A percentile compares a stretch with the other conserved stretches of the same genome.
These are phyloP conservation scores for Populus hybrid DNA, from an alignment of 441 rosid species.

Conservation along the genomic window DNA sequence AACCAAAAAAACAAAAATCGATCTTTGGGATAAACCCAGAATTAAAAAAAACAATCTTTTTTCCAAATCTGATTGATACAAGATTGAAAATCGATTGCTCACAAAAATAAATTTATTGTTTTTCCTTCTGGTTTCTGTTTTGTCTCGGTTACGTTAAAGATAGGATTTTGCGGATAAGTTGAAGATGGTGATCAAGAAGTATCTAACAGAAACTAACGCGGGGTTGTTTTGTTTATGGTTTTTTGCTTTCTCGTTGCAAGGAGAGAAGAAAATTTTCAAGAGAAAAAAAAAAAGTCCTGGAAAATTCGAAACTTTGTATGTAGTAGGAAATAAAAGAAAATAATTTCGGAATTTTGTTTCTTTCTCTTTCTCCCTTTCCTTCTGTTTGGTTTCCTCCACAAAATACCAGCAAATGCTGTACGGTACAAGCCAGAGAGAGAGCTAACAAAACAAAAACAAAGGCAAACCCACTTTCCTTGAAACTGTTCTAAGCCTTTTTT, in stretches of 20 bases:
- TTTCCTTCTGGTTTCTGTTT: background rate
- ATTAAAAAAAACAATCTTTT: background rate
- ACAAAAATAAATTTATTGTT: background rate
- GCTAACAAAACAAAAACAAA: background rate
- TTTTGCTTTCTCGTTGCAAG: background rate
- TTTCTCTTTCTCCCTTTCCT: background rate
- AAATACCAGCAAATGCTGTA: slow-evolving; percentile 5
- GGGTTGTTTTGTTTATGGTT: background rate
- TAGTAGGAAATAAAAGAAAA: background rate
- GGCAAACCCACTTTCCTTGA: background rate
- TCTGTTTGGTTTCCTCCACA: background rate
- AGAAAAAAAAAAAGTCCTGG: background rate
- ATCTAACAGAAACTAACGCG: background rate
- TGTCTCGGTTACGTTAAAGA: background rate
- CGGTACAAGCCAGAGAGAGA: background rate
- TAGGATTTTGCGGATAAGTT: background rate
- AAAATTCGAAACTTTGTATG: background rate
- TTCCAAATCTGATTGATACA: background rate
- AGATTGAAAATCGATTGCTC: background rate
- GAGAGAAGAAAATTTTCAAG: background rate
- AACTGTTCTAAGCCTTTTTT: background rate
- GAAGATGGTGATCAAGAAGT: background rate
- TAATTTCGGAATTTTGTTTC: background rate
- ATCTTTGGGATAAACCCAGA: background rate
- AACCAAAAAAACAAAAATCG: no score